phyloP scores from a whole-genome alignment of 371 early-diverging fungal species.

The Fennellomyces sp. region DNA sequence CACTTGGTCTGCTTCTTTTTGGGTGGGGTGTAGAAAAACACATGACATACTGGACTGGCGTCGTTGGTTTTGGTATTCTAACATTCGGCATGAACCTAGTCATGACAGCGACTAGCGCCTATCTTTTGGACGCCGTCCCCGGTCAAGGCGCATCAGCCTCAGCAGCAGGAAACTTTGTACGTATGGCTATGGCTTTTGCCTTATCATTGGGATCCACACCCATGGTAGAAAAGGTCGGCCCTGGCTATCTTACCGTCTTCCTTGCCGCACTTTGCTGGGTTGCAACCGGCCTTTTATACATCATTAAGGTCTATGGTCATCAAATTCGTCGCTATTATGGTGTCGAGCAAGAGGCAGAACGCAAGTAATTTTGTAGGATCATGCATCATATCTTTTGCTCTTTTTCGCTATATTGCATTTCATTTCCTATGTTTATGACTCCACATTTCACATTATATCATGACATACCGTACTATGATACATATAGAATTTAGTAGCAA shows the following conservation, averaged over 20 bases:
- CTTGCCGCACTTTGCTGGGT: conserved; percentile 18
- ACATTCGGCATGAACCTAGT: conserved; percentile 24
- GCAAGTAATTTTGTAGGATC: too few relatives aligned
- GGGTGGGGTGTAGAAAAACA: conserved; percentile 44
- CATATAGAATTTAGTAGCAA: too few relatives aligned
- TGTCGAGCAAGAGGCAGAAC: conserved; percentile 9
- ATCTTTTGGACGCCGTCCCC: conserved; percentile 43
- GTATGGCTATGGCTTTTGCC: conserved; percentile 43
- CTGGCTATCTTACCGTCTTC: conserved; percentile 21
- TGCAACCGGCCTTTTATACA: conserved; percentile 1
- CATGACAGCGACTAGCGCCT: conserved; percentile 35
- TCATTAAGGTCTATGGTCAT: conserved; percentile 18
- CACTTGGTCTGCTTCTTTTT: conserved; percentile 44
- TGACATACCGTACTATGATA: too few relatives aligned
- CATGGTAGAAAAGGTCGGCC: conserved; percentile 19
- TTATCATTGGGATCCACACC: conserved; percentile 27
- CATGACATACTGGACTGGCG: conserved; percentile 31
- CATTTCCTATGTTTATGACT: too few relatives aligned
- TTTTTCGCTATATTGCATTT: too few relatives aligned
- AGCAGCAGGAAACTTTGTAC: conserved; percentile 42
- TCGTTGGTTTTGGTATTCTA: conserved; percentile 47
- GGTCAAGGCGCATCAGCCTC: conserved; percentile 48
- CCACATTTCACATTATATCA: too few relatives aligned
- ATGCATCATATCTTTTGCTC: too few relatives aligned
- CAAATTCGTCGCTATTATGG: conserved; percentile 12